phyloP scores from a whole-genome alignment of 1,139 yeast genomes.

The Protomyces lactucae-debilis region DNA sequence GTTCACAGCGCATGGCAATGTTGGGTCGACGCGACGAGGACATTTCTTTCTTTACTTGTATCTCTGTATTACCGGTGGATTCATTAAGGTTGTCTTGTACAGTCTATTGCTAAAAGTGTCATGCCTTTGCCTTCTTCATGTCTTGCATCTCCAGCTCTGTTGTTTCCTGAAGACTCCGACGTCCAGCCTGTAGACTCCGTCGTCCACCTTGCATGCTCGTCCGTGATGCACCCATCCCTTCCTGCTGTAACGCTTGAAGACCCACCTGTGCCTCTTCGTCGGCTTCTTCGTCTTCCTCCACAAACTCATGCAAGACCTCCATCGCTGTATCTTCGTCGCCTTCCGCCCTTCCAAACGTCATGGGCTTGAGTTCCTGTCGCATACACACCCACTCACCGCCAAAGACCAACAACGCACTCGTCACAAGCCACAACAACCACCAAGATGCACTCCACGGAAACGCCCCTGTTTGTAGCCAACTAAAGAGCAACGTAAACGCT shows the following conservation, averaged over 20 bases:
- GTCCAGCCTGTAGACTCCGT: background rate
- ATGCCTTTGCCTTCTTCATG: no score
- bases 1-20: conserved; percentile 10
- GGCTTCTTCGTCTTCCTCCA: background rate
- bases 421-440: conserved; percentile 25
- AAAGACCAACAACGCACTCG: conserved; percentile 19
- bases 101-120: no score
- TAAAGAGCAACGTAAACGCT: conserved; percentile 8
- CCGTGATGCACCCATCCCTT: background rate
- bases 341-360: conserved; percentile 9
- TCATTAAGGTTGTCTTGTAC: no score
- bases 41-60: background rate
- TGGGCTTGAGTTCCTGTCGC: conserved; percentile 24
- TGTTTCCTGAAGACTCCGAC: no score
- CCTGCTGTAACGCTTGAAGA: background rate
- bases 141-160: no score
- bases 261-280: background rate
- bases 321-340: background rate
- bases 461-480: conserved; percentile 11
- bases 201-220: background rate
- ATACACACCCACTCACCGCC: conserved; percentile 29
- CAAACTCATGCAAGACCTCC: background rate
- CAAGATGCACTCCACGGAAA: conserved; percentile 20
- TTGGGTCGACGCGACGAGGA: conserved; percentile 28
- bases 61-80: background rate